Conservation (phyloP, 495 filamentous ascomycete species). For the Penicillium dipodomyicola region DNA sequence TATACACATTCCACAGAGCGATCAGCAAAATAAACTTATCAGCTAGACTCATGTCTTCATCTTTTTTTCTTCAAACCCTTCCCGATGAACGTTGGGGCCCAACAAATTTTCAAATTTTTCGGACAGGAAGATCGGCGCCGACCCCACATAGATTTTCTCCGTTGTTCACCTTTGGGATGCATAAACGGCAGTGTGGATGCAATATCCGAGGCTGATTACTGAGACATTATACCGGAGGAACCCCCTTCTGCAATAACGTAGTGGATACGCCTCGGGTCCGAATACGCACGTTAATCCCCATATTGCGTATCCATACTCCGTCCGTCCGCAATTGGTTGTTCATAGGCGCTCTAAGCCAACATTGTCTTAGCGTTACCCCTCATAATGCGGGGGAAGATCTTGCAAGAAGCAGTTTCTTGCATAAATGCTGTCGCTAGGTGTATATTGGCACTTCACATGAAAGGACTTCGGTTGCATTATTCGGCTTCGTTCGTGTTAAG, state of each 20-base stretch:
- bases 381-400: neutral
- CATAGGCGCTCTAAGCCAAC: neutral
- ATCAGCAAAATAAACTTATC: neutral
- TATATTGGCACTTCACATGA: constrained; percentile 2
- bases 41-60: neutral
- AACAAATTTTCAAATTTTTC: neutral
- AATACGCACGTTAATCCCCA: neutral
- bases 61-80: neutral
- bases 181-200: neutral
- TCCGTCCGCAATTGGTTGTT: neutral
- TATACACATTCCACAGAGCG: no score
- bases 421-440: neutral
- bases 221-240: neutral
- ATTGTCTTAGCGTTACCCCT: constrained; percentile 5
- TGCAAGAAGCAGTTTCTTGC: neutral
- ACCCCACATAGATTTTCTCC: neutral
- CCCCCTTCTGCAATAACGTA: neutral
- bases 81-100: neutral
- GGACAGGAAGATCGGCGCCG: neutral
- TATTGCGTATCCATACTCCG: neutral
- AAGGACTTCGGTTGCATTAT: neutral
- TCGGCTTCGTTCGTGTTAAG: neutral
- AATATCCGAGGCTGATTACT: neutral
- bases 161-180: neutral
- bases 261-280: neutral